Conservation (phyloP, 2,329 filamentous ascomycete genomes). For the Tolypocladium inflatum region DNA sequence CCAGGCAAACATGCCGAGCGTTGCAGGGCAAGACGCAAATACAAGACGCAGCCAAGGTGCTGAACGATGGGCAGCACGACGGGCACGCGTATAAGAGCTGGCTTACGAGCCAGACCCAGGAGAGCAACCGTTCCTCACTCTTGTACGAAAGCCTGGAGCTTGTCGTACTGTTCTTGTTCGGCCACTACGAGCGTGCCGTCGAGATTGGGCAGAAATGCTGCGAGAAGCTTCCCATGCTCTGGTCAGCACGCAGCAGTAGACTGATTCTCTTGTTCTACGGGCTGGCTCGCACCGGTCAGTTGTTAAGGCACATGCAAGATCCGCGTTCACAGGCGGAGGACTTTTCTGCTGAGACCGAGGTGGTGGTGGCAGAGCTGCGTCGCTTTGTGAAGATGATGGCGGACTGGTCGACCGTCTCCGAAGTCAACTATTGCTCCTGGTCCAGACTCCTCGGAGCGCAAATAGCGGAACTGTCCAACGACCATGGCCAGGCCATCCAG, state of each 20-base stretch:
- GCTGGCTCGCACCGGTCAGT: constrained; percentile 41
- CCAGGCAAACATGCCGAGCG: constrained; percentile 58
- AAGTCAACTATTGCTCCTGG: constrained; percentile 65
- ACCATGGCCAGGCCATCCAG: constrained; percentile 49
- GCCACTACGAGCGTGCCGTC: constrained; percentile 50
- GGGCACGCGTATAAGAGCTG: constrained; percentile 49
- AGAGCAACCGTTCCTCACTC: constrained; percentile 53
- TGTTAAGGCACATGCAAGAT: constrained; percentile 40
- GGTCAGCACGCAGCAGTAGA: constrained; percentile 50
- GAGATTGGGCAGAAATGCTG: constrained; percentile 44
- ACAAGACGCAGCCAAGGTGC: constrained; percentile 41
- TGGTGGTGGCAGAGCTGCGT: constrained; percentile 43
- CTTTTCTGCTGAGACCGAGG: constrained; percentile 30
- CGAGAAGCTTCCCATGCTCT: constrained; percentile 38
- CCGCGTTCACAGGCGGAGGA: constrained; percentile 33
- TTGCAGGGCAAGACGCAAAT: constrained; percentile 63
- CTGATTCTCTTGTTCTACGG: constrained; percentile 52
- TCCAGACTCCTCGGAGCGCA: constrained; percentile 60
- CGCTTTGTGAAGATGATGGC: constrained; percentile 51
- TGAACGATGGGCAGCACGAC: constrained; percentile 61
- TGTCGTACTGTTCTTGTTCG: constrained; percentile 52
- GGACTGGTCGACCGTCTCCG: constrained; percentile 52
- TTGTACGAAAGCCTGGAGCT: constrained; percentile 62
- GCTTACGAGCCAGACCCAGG: constrained; percentile 39
- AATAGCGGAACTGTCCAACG: constrained; percentile 49